Base-by-base conservation (phyloP, 768 basidiomycete genomes). In the Sistotremastrum suecicum region DNA sequence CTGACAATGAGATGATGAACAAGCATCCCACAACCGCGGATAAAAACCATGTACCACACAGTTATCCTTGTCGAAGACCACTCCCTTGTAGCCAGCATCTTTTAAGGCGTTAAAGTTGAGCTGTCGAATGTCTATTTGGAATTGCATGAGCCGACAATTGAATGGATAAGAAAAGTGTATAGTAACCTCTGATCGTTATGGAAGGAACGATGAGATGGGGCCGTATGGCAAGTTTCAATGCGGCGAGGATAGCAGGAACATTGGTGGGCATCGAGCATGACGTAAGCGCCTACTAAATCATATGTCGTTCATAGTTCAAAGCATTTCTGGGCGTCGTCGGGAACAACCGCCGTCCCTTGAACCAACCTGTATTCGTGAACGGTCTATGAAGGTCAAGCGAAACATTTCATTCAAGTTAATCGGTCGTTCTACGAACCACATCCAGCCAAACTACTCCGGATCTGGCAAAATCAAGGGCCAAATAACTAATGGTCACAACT, bases 51-150 rank as follows among this genome's bases (percentile, higher is more conserved):
- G 31, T 51, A 88, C 94, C 52, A 98, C 64, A 57, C 94, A 98
- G 55, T 99, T 98, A 58, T 99, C 94, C 64, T 98, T 97, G 71
- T 98, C 94, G 53, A 98, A 83, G 1, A 99, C 78, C 3, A 83
- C 86, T n/a, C 85, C 90, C 40, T 78, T 75, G 58, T 88, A 91
- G 4, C 92, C 90, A 5, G 79, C 76, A 47, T 69, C 67, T 47
- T 72, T 72, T 36, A 98, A 67, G 35, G 77, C 77, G 6, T 53
- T 53, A 68, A 88, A 90, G 61, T 92, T 76, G 55, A 92, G 69
- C 52, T 81, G 72, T 69, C 86, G 83, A 54, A 92, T 87, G 58
- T 87, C 87, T 85, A 70, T 58, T 79, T 80, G 66, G 52, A 63
- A 37, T n/a, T 34, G 30, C 28, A 36, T 46, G 11, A 29, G 31